phyloP scores from a whole-genome alignment of 306 rosid species.

The Corylus avellana region DNA sequence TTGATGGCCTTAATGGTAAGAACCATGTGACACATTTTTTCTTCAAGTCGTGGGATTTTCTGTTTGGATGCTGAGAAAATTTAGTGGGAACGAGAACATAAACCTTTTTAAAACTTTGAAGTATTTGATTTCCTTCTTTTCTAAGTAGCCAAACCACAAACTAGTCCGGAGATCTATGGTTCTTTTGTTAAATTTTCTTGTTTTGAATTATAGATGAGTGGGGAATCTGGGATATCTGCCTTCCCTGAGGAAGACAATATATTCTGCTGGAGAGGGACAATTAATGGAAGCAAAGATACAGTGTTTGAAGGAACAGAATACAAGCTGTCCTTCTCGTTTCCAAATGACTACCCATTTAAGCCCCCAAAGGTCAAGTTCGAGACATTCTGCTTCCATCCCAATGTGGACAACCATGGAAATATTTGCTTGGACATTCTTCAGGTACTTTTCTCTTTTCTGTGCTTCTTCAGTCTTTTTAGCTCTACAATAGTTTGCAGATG shows the following conservation, averaged over 20 bases:
- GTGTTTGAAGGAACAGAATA: slow-evolving; percentile 93
- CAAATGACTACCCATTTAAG: slow-evolving; percentile 92
- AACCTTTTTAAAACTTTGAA: not conserved
- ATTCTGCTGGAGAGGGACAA: slow-evolving; percentile 95
- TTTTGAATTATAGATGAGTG: slow-evolving; percentile 69
- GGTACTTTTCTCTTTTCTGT: slow-evolving; percentile 36
- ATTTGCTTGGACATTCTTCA: slow-evolving; percentile 99
- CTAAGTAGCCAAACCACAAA: not conserved
- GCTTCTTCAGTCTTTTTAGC: not conserved
- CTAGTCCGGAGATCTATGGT: not conserved
- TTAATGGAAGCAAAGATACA: slow-evolving; percentile 85
- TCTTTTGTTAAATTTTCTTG: not conserved
- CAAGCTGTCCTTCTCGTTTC: slow-evolving; percentile 70
- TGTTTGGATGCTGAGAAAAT: slow-evolving; percentile 4
- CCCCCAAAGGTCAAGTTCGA: slow-evolving; percentile 95
- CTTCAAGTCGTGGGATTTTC: not conserved
- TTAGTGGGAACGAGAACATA: not conserved
- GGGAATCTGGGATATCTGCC: slow-evolving; percentile 85
- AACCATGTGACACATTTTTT: not conserved
- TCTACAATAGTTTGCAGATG: not conserved
- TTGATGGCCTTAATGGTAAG: slow-evolving; percentile 96
- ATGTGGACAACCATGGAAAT: slow-evolving; percentile 78
- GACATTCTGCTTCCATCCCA: slow-evolving; percentile 85
- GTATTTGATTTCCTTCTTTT: not conserved
- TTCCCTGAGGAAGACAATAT: slow-evolving; percentile 97